Evolutionary conservation across 768 basidiomycete genomes (phyloP).

Genomic region (Fibroporia radiculosa): DNA sequence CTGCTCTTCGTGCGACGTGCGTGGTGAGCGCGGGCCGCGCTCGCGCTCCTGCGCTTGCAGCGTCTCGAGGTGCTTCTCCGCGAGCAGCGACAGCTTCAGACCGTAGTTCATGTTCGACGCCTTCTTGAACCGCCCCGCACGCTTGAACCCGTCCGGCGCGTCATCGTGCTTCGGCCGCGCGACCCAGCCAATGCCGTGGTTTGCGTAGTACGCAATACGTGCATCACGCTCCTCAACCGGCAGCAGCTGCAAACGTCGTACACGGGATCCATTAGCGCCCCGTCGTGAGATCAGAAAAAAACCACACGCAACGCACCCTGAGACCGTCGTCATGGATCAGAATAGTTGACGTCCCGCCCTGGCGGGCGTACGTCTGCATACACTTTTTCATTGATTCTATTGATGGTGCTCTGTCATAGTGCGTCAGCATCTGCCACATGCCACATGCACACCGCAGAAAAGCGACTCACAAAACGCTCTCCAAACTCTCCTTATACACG

Average conservation of each 20-base stretch:
- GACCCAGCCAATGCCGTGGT: slow-evolving; percentile 52
- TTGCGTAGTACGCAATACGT: slow-evolving; percentile 46
- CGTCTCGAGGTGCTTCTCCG: slow-evolving; percentile 26
- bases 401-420: slow-evolving; percentile 30
- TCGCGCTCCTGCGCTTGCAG: slow-evolving; percentile 20
- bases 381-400: slow-evolving; percentile 51
- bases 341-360: slow-evolving; percentile 53
- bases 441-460: background rate
- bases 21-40: slow-evolving; percentile 9
- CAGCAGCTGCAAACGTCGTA: slow-evolving; percentile 20
- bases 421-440: background rate
- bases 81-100: slow-evolving; percentile 25
- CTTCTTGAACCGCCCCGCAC: slow-evolving; percentile 45
- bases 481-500: slow-evolving; percentile 42
- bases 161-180: slow-evolving; percentile 47
- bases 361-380: slow-evolving; percentile 57
- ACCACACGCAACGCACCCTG: slow-evolving; percentile 25
- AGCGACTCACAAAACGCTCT: slow-evolving; percentile 37
- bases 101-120: slow-evolving; percentile 45
- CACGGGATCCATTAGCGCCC: background rate
- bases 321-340: slow-evolving; percentile 59
- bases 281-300: too few species aligned
- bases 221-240: slow-evolving; percentile 36
- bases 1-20: slow-evolving; percentile 24
- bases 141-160: slow-evolving; percentile 33